Evolutionary conservation across 805 yeast genomes (phyloP).

Genomic region (Tetrapisispora namnaoensis): DNA sequence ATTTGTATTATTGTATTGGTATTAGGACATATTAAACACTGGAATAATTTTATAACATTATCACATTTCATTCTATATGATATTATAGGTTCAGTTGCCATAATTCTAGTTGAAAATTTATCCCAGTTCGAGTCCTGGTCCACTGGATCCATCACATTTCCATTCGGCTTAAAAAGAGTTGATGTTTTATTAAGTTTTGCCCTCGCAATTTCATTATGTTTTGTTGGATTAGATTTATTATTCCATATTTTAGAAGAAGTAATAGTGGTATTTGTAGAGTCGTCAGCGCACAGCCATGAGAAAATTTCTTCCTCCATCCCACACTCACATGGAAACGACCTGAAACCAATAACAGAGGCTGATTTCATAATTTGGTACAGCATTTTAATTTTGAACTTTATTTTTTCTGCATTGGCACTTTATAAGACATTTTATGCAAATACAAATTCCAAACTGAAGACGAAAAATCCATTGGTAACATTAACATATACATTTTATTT

Average conservation of each 20-base stretch:
- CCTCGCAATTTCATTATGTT: conserved; percentile 68
- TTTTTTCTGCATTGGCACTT: conserved; percentile 17
- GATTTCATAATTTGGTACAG: conserved; percentile 22
- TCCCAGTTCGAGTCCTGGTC: conserved; percentile 92
- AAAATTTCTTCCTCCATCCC: conserved; percentile 27
- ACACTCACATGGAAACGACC: conserved; percentile 23
- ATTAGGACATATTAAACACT: conserved; percentile 46
- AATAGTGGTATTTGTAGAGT: conserved; percentile 33
- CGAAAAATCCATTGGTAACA: conserved; percentile 27
- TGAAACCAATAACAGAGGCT: conserved; percentile 2
- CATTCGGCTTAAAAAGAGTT: conserved; percentile 87
- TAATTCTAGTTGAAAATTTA: conserved; percentile 66
- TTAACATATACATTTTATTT: conserved; percentile 23
- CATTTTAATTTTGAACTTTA: conserved; percentile 11
- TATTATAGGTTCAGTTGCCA: conserved; percentile 61
- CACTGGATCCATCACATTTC: conserved; percentile 67
- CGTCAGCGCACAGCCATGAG: conserved; percentile 20
- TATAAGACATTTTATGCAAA: conserved; percentile 22
- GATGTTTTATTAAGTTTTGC: conserved; percentile 88
- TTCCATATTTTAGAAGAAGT: conserved; percentile 82
- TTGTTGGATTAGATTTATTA: conserved; percentile 82
- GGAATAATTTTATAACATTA: conserved; percentile 59
- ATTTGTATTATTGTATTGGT: conserved; percentile 48
- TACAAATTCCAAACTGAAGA: conserved; percentile 23
- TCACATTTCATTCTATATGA: conserved; percentile 87